A percentile compares a stretch with the other conserved stretches of the same genome.
Evolutionary conservation across 2,329 filamentous ascomycete genomes (phyloP).

Genomic region (Fusarium sp.): DNA sequence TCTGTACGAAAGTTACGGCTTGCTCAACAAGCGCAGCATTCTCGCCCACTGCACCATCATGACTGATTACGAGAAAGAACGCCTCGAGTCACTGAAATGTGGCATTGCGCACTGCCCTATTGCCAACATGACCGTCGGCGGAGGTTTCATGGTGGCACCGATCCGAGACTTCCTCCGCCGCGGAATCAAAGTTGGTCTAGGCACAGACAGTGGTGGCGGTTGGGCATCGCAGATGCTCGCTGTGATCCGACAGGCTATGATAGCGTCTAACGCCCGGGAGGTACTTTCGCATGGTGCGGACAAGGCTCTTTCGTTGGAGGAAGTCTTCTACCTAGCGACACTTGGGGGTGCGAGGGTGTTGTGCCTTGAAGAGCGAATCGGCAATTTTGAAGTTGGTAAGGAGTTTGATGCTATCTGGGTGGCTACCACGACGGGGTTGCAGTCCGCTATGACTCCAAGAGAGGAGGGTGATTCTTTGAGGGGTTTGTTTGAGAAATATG

Average conservation of each 20-base stretch:
- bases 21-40: slow-evolving; percentile 21
- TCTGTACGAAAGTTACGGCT: slow-evolving; percentile 13
- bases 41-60: slow-evolving; percentile 29
- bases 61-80: slow-evolving; percentile 17
- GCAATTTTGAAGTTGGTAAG: slow-evolving; percentile 17
- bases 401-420: slow-evolving; percentile 25
- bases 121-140: slow-evolving; percentile 23
- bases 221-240: slow-evolving; percentile 26
- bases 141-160: slow-evolving; percentile 25
- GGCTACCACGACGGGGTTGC: slow-evolving; percentile 2
- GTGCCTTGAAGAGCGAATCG: slow-evolving; percentile 7
- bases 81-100: background rate
- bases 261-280: slow-evolving; percentile 16
- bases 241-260: slow-evolving; percentile 27
- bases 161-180: slow-evolving; percentile 17
- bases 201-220: slow-evolving; percentile 20
- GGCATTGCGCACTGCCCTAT: slow-evolving; percentile 20
- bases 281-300: slow-evolving; percentile 6
- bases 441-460: slow-evolving; percentile 12
- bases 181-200: slow-evolving; percentile 15
- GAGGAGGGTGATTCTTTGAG: slow-evolving; percentile 12
- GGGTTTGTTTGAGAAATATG: slow-evolving; percentile 21
- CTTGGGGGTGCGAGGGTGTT: slow-evolving; percentile 12
- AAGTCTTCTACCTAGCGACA: slow-evolving; percentile 17
- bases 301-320: slow-evolving; percentile 21